Evolutionary conservation across 2,329 filamentous ascomycete species (phyloP).

Genomic region (Chrysoporthe deuterocubensis): DNA sequence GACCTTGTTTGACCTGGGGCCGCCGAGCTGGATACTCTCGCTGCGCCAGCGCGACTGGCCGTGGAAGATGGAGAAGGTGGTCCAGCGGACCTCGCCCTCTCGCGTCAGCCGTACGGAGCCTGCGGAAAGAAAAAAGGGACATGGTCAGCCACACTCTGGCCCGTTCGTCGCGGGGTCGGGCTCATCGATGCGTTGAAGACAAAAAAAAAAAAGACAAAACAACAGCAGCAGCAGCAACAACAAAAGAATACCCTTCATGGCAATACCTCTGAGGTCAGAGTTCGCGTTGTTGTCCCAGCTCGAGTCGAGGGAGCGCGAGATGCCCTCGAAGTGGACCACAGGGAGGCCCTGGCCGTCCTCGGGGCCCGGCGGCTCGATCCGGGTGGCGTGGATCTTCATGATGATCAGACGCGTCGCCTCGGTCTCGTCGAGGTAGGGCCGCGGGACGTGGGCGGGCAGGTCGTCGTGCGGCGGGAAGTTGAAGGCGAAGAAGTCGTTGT

Average conservation of each 20-base stretch:
- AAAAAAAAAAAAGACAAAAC: not conserved
- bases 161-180: no score
- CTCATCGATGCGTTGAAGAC: not conserved
- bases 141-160: conserved; percentile 22
- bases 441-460: conserved; percentile 47
- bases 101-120: conserved; percentile 68
- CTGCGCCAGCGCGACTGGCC: conserved; percentile 76
- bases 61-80: conserved; percentile 64
- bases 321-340: conserved; percentile 70
- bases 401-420: conserved; percentile 74
- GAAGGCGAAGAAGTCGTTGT: conserved; percentile 72
- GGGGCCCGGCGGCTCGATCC: conserved; percentile 61
- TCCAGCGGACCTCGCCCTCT: conserved; percentile 77
- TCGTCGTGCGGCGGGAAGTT: conserved; percentile 63
- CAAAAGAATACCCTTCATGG: conserved; percentile 25
- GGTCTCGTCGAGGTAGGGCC: conserved; percentile 59
- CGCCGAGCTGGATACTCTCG: conserved; percentile 76
- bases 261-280: conserved; percentile 63
- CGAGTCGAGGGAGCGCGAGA: conserved; percentile 64
- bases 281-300: conserved; percentile 71
- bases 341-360: conserved; percentile 63
- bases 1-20: conserved; percentile 65
- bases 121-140: conserved; percentile 34
- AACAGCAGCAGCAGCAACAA: not conserved
- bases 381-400: conserved; percentile 67